A percentile compares a stretch with the other conserved stretches of the same genome.
phyloP scores from a whole-genome alignment of 2,329 filamentous ascomycete species.

The Talaromyces albobiverticillius region DNA sequence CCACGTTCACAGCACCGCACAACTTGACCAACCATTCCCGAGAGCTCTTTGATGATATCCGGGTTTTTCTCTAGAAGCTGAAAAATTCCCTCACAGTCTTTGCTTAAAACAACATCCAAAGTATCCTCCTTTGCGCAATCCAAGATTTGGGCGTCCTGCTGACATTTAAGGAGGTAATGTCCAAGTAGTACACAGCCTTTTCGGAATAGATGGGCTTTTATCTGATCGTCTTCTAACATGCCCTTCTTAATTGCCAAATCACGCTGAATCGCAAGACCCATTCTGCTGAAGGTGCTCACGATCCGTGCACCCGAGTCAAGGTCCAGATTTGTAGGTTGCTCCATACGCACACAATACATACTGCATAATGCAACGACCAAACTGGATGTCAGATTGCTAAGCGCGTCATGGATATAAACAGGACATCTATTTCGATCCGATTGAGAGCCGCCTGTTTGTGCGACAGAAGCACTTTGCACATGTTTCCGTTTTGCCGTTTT shows the following conservation, averaged over 20 bases:
- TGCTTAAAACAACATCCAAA: slow-evolving; percentile 17
- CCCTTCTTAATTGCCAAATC: slow-evolving; percentile 19
- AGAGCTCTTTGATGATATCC: slow-evolving; percentile 32
- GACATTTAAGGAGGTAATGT: slow-evolving; percentile 27
- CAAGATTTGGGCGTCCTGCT: slow-evolving; percentile 18
- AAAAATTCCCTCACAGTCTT: slow-evolving; percentile 30
- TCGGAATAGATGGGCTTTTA: slow-evolving; percentile 26
- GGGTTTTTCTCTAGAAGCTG: slow-evolving; percentile 26
- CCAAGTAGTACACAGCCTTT: slow-evolving; percentile 33
- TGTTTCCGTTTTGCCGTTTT: not conserved
- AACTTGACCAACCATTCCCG: slow-evolving; percentile 32
- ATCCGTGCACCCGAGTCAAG: slow-evolving; percentile 22
- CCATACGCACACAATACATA: slow-evolving; percentile 34
- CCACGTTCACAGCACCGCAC: slow-evolving; percentile 31
- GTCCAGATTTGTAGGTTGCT: slow-evolving; percentile 17
- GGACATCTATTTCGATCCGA: slow-evolving; percentile 22
- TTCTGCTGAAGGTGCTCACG: slow-evolving; percentile 22
- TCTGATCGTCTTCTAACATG: slow-evolving; percentile 9
- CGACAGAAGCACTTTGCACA: not conserved
- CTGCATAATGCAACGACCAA: slow-evolving; percentile 35
- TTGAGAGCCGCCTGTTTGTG: not conserved
- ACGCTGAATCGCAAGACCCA: slow-evolving; percentile 25
- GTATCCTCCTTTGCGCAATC: slow-evolving; percentile 8
- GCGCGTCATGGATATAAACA: slow-evolving; percentile 32
- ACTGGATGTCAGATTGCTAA: slow-evolving; percentile 36